Evolutionary conservation across 768 basidiomycete genomes (phyloP).

Genomic region (Boletus fagicola): DNA sequence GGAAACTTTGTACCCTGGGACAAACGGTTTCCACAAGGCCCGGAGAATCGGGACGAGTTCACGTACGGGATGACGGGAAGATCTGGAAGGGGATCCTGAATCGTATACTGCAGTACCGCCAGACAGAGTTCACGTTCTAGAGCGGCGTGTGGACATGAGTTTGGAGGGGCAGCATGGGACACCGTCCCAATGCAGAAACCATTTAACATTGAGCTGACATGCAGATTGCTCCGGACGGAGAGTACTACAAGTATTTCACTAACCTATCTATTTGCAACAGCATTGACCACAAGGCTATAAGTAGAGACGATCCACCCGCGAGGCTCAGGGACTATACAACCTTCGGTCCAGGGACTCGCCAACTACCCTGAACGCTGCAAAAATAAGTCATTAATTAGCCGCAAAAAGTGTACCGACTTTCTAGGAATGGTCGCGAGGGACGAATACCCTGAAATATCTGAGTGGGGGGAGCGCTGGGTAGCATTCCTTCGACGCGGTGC

Average conservation of each 20-base stretch:
- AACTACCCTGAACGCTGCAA: conserved; percentile 12
- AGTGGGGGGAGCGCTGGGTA: conserved; percentile 3
- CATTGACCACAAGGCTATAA: neutral
- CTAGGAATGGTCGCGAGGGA: conserved; percentile 11
- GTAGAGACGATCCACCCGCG: conserved; percentile 14
- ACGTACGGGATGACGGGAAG: neutral
- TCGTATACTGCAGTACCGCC: neutral
- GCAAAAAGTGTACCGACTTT: neutral
- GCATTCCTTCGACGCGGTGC: conserved; percentile 31
- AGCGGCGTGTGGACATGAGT: neutral
- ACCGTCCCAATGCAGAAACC: neutral
- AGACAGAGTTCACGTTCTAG: neutral
- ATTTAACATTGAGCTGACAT: neutral
- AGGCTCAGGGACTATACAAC: conserved; percentile 6
- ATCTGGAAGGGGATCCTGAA: neutral
- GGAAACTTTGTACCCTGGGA: conserved; percentile 7
- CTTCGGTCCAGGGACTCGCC: conserved; percentile 1
- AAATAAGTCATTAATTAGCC: conserved; percentile 24
- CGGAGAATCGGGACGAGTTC: conserved; percentile 16
- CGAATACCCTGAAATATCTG: conserved; percentile 29
- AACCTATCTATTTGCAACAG: neutral
- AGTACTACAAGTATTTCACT: neutral
- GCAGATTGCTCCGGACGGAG: neutral
- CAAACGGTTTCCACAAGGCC: conserved; percentile 5
- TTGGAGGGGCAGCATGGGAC: neutral